These are phyloP conservation scores for Solanum corneliomulleri DNA, from an alignment of 257 asterid species.

Conservation along the genomic window DNA sequence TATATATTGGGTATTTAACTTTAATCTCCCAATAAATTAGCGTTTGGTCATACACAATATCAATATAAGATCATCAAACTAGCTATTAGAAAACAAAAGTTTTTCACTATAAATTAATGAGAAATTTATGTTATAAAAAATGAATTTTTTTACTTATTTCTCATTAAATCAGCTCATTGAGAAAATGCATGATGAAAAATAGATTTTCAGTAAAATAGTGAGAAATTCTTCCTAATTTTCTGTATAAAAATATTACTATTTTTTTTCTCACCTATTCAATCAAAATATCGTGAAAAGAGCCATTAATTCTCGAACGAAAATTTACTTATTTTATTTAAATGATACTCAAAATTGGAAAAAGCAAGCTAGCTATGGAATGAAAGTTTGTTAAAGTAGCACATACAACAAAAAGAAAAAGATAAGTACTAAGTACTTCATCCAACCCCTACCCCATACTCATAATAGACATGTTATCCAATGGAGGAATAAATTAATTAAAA, in stretches of 20 bases:
- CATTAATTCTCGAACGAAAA: background rate
- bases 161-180: fast-evolving
- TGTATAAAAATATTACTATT: too few species aligned
- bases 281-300: too few species aligned
- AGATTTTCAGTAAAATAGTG: too few species aligned
- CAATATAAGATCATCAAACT: background rate
- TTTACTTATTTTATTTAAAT: background rate
- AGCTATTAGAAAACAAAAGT: too few species aligned
- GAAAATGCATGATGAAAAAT: fast-evolving
- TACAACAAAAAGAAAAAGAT: background rate
- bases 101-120: background rate
- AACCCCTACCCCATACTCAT: background rate
- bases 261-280: too few species aligned
- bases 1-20: background rate
- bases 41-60: background rate
- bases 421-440: slow-evolving; percentile 5
- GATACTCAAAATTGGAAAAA: background rate
- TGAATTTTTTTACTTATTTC: too few species aligned
- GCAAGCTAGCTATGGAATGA: background rate
- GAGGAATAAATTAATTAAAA: background rate
- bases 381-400: slow-evolving; percentile 45
- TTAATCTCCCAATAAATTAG: background rate
- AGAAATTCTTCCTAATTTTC: too few species aligned
- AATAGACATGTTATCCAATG: slow-evolving; percentile 16
- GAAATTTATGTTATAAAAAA: too few species aligned